phyloP scores from a whole-genome alignment of 2,329 filamentous ascomycete species.

The Colletotrichum plurivorum region DNA sequence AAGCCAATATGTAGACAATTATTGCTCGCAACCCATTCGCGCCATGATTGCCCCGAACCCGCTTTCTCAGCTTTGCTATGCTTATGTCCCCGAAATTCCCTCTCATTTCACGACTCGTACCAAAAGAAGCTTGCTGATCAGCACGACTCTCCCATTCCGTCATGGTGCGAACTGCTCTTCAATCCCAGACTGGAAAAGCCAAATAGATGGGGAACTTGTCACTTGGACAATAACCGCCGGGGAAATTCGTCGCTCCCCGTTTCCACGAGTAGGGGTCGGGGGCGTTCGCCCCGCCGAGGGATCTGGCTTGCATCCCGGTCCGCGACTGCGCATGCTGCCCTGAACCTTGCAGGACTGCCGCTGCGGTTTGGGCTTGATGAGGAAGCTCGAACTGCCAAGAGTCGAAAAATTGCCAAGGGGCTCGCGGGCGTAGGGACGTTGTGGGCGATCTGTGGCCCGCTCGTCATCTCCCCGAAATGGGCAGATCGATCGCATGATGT shows the following conservation, averaged over 20 bases:
- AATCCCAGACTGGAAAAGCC: conserved; percentile 14
- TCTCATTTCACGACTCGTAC: neutral
- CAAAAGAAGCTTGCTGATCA: neutral
- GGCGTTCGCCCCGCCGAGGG: conserved; percentile 2
- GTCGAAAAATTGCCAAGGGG: conserved; percentile 20
- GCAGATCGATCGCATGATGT: no score
- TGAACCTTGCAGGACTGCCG: conserved; percentile 8
- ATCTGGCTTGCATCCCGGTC: conserved; percentile 21
- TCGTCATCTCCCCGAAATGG: neutral
- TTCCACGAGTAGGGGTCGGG: conserved; percentile 34
- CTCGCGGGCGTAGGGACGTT: conserved; percentile 10
- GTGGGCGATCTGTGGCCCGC: neutral
- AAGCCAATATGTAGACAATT: conserved; percentile 17
- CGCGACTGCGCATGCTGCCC: neutral
- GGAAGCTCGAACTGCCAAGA: conserved; percentile 25
- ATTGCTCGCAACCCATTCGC: neutral
- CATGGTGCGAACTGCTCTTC: conserved; percentile 7
- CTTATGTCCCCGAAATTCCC: neutral
- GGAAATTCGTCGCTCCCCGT: conserved; percentile 21
- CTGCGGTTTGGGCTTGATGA: conserved; percentile 30
- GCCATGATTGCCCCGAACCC: conserved; percentile 25
- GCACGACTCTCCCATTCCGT: neutral
- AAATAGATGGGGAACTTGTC: neutral
- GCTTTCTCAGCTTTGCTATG: neutral
- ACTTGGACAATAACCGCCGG: conserved; percentile 16